Conservation (phyloP, 2,329 filamentous ascomycete species). For the Graphilbum ipis-grandicollis region DNA sequence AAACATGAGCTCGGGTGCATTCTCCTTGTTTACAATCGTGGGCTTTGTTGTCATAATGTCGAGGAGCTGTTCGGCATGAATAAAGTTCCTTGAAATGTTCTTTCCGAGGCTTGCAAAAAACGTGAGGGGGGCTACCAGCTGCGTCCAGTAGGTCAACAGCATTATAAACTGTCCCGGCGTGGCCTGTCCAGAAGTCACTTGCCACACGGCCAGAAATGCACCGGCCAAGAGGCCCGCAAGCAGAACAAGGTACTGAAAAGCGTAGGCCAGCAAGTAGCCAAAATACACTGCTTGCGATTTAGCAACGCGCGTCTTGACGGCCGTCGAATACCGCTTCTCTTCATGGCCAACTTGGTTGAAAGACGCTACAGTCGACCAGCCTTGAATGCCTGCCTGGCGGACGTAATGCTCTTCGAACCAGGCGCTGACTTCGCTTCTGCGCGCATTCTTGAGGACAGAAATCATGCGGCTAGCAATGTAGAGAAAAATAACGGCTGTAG, state of each 20-base stretch:
- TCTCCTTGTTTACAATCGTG: constrained; percentile 33
- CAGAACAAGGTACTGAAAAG: constrained; percentile 44
- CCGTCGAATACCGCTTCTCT: constrained; percentile 32
- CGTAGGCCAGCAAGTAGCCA: constrained; percentile 32
- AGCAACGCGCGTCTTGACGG: constrained; percentile 23
- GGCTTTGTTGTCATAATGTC: constrained; percentile 40
- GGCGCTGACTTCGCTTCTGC: constrained; percentile 32
- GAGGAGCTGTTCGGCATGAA: constrained; percentile 38
- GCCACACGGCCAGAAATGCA: constrained; percentile 42
- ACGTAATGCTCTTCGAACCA: constrained; percentile 38
- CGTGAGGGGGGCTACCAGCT: constrained; percentile 52
- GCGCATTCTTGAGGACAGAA: constrained; percentile 27
- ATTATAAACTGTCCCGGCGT: constrained; percentile 53
- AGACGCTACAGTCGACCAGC: constrained; percentile 40
- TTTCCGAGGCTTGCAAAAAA: constrained; percentile 47
- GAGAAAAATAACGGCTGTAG: constrained; percentile 38
- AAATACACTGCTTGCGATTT: constrained; percentile 21
- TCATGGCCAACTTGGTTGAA: constrained; percentile 44
- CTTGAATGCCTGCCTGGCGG: constrained; percentile 36
- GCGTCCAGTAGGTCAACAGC: constrained; percentile 57
- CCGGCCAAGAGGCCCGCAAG: constrained; percentile 51
- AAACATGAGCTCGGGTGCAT: constrained; percentile 30
- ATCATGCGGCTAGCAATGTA: constrained; percentile 36
- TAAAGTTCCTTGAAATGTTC: constrained; percentile 36
- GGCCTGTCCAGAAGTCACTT: constrained; percentile 43